phyloP scores from a whole-genome alignment of 2,329 filamentous ascomycete genomes.

The Cryphonectria parasitica region DNA sequence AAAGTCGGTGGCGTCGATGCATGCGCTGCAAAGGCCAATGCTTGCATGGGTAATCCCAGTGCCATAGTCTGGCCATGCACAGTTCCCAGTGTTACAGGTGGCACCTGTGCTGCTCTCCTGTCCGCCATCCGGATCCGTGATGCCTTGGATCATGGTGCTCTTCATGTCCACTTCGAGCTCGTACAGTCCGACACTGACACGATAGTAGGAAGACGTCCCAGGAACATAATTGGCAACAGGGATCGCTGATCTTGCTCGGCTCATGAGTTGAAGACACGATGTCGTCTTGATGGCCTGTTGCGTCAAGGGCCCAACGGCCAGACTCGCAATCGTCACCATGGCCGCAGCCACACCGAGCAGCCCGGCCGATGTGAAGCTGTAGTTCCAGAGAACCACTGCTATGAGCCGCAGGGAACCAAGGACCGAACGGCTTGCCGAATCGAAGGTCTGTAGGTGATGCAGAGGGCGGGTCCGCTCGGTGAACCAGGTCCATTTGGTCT shows the following conservation, averaged over 20 bases:
- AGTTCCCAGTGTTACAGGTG: slow-evolving; percentile 34
- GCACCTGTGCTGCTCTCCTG: slow-evolving; percentile 32
- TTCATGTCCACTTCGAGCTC: slow-evolving; percentile 38
- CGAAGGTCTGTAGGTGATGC: slow-evolving; percentile 38
- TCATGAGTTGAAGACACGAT: slow-evolving; percentile 31
- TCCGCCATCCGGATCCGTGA: slow-evolving; percentile 34
- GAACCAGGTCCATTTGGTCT: slow-evolving; percentile 41
- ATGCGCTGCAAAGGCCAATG: slow-evolving; percentile 35
- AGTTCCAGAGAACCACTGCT: slow-evolving; percentile 25
- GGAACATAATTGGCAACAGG: slow-evolving; percentile 23
- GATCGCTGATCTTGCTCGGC: slow-evolving; percentile 16
- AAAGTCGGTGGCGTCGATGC: slow-evolving; percentile 33
- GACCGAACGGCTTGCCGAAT: slow-evolving; percentile 37
- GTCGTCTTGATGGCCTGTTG: slow-evolving; percentile 37
- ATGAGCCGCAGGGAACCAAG: slow-evolving; percentile 36
- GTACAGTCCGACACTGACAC: slow-evolving; percentile 31
- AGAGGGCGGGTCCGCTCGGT: slow-evolving; percentile 35
- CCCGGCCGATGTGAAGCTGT: slow-evolving; percentile 24
- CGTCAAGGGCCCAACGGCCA: slow-evolving; percentile 38
- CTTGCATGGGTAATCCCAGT: slow-evolving; percentile 34
- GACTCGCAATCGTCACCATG: slow-evolving; percentile 35
- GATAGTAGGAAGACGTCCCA: slow-evolving; percentile 30
- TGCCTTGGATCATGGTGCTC: slow-evolving; percentile 37
- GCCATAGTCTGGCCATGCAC: slow-evolving; percentile 32
- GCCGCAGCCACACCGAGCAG: slow-evolving; percentile 32